A percentile compares a stretch with the other conserved stretches of the same genome.
phyloP scores from a whole-genome alignment of 352 stramenopile species.

The Pythium phragmiticola region DNA sequence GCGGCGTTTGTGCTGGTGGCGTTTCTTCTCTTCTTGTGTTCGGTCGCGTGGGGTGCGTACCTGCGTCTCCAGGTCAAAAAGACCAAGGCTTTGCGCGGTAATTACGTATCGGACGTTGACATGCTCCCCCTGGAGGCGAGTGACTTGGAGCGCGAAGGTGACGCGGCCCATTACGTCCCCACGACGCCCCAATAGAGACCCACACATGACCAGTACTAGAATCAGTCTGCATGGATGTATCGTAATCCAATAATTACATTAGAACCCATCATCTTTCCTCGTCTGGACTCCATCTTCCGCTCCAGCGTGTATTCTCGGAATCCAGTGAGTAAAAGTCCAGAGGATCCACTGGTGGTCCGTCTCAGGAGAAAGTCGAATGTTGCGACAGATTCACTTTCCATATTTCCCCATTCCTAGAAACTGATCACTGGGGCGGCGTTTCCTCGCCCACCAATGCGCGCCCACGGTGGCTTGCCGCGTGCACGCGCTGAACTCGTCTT shows the following conservation, averaged over 20 bases:
- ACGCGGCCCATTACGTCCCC: constrained; percentile 18
- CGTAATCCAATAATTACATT: neutral
- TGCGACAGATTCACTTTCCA: too few species aligned
- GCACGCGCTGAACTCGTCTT: too few species aligned
- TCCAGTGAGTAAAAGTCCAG: too few species aligned
- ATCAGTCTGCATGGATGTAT: neutral
- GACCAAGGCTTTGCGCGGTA: constrained; percentile 2
- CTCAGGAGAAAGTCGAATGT: too few species aligned
- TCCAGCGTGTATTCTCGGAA: too few species aligned
- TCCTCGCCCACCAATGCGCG: too few species aligned
- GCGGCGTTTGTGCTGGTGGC: constrained; percentile 57
- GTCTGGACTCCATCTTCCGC: too few species aligned
- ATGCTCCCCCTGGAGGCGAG: constrained; percentile 9
- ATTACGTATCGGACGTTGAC: constrained; percentile 6
- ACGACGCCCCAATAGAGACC: neutral
- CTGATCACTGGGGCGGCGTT: too few species aligned
- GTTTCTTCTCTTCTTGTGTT: constrained; percentile 60
- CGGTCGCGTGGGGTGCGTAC: constrained; percentile 54
- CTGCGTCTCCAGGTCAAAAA: constrained; percentile 13
- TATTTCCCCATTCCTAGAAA: too few species aligned
- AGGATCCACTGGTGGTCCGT: too few species aligned
- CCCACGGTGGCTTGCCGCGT: too few species aligned
- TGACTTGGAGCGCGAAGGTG: constrained; percentile 1
- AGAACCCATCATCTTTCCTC: too few species aligned
- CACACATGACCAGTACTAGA: neutral